Conservation (phyloP, 2,329 filamentous ascomycete genomes). For the Fusarium verticillioides region DNA sequence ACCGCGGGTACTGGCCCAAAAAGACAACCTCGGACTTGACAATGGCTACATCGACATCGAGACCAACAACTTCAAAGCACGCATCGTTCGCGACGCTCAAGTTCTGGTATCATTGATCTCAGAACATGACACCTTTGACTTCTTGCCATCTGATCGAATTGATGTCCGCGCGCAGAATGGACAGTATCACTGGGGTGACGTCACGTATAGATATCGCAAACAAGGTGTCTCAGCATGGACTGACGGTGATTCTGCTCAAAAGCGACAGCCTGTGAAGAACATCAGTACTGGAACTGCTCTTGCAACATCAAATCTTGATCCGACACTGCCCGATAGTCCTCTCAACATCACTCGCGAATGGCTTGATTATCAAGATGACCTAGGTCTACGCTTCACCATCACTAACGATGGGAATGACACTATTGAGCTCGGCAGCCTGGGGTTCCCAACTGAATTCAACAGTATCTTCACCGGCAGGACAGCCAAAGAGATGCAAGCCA, state of each 20-base stretch:
- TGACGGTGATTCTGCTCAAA: slow-evolving; percentile 57
- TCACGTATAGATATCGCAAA: slow-evolving; percentile 65
- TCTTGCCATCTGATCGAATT: slow-evolving; percentile 64
- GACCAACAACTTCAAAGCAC: slow-evolving; percentile 55
- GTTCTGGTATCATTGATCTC: slow-evolving; percentile 61
- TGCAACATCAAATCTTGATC: slow-evolving; percentile 53
- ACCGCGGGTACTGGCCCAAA: not conserved
- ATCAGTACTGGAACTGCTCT: slow-evolving; percentile 39
- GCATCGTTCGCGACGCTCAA: slow-evolving; percentile 57
- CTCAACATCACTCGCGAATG: slow-evolving; percentile 63
- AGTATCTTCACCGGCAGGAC: slow-evolving; percentile 67
- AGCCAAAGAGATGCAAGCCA: slow-evolving; percentile 59
- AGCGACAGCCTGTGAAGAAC: slow-evolving; percentile 48
- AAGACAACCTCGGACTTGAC: slow-evolving; percentile 50
- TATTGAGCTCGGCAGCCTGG: slow-evolving; percentile 66
- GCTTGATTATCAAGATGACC: slow-evolving; percentile 59
- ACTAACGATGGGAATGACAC: slow-evolving; percentile 54
- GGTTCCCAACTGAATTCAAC: slow-evolving; percentile 70
- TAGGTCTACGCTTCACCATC: slow-evolving; percentile 63
- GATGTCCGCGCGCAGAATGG: slow-evolving; percentile 58
- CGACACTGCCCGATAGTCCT: slow-evolving; percentile 54
- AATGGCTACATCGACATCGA: slow-evolving; percentile 55
- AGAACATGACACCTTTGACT: slow-evolving; percentile 59
- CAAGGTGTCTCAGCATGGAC: slow-evolving; percentile 55
- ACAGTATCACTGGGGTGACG: slow-evolving; percentile 69